These are phyloP conservation scores for Physcomitrium patens DNA, from an alignment of 225 moss, liverwort and hornwort species.

Conservation along the genomic window DNA sequence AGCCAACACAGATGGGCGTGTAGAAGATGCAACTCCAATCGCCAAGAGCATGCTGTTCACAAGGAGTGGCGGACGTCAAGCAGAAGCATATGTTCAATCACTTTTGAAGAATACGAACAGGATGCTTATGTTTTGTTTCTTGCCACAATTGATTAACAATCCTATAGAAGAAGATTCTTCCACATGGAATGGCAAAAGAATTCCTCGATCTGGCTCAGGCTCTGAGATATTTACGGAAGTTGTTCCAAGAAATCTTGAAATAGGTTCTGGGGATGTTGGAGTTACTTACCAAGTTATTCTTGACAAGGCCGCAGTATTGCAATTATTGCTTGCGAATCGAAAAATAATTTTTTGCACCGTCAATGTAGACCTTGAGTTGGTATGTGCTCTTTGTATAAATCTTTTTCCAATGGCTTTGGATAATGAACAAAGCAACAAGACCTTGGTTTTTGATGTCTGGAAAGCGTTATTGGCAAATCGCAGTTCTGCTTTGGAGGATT, in stretches of 20 bases:
- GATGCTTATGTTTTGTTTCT: conserved; percentile 86
- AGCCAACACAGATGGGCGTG: conserved; percentile 80
- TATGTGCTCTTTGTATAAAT: conserved; percentile 65
- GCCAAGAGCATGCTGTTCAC: conserved; percentile 74
- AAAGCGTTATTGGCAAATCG: conserved; percentile 66
- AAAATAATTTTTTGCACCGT: conserved; percentile 55
- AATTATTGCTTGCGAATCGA: conserved; percentile 49
- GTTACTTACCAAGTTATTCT: conserved; percentile 36
- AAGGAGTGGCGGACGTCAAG: conserved; percentile 73
- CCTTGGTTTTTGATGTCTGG: conserved; percentile 75
- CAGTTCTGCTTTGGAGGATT: conserved; percentile 67
- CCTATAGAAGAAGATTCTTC: conserved; percentile 27
- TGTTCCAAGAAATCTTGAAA: conserved; percentile 22
- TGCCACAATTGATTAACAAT: conserved; percentile 37
- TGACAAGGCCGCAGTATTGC: conserved; percentile 49
- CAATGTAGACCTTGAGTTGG: conserved; percentile 61
- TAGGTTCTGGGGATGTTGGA: conserved; percentile 32
- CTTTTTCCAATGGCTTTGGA: conserved; percentile 66
- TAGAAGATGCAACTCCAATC: conserved; percentile 71
- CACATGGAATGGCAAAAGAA: conserved; percentile 24
- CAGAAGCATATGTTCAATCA: conserved; percentile 78
- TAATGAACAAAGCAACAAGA: conserved; percentile 50
- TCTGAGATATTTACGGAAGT: conserved; percentile 34
- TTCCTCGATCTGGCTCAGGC: conserved; percentile 21
- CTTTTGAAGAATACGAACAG: conserved; percentile 79